phyloP scores from a whole-genome alignment of 192 early-diverging fungal genomes.

The Coemansia sp. region DNA sequence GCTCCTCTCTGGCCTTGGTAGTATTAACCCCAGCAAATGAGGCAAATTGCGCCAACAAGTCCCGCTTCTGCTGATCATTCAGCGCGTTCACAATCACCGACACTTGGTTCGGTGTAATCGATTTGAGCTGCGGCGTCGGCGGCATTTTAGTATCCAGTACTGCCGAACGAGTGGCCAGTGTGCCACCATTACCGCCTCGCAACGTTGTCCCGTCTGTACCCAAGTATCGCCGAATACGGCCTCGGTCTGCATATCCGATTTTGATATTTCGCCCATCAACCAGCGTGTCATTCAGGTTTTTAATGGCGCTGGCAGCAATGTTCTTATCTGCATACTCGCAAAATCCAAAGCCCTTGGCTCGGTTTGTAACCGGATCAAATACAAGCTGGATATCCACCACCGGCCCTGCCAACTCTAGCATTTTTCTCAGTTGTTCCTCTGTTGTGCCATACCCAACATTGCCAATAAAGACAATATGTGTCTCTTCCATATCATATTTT shows the following conservation, averaged over 20 bases:
- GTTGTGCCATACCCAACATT: constrained; percentile 89
- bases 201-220: constrained; percentile 28
- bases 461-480: constrained; percentile 59
- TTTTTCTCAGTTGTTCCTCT: constrained; percentile 88
- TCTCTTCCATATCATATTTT: constrained; percentile 29
- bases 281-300: constrained; percentile 89
- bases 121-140: background rate
- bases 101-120: constrained; percentile 14
- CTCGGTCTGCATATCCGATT: constrained; percentile 87
- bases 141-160: constrained; percentile 4
- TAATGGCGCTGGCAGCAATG: constrained; percentile 92
- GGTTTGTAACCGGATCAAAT: constrained; percentile 82
- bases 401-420: constrained; percentile 92
- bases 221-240: constrained; percentile 26
- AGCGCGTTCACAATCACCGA: constrained; percentile 11
- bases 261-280: constrained; percentile 84
- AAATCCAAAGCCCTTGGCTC: constrained; percentile 90
- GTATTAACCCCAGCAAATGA: constrained; percentile 28
- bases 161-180: constrained; percentile 5
- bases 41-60: constrained; percentile 35
- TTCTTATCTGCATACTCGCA: constrained; percentile 87
- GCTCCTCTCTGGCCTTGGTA: constrained; percentile 28
- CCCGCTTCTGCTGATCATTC: constrained; percentile 8
- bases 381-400: constrained; percentile 80
- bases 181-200: constrained; percentile 19